Evolutionary conservation across 306 rosid genomes (phyloP), one percentile per base, ranked within the genome.

Genomic region (Rosa chinensis): DNA sequence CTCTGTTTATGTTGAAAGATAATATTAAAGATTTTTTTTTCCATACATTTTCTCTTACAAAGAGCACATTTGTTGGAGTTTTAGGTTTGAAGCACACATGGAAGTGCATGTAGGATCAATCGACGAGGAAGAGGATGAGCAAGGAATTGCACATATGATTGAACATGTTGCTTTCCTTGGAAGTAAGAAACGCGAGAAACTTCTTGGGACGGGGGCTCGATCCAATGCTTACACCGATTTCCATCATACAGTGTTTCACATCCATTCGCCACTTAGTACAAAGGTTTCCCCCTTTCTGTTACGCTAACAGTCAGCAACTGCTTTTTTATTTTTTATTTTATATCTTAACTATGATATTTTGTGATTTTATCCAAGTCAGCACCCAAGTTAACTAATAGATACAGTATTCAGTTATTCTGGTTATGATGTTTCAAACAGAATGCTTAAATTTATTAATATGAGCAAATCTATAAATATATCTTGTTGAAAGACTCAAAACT

Each of bases 131-230:
- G 99, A 91, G 28, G 96, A 91, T 71, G 99, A 95, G 81, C 99
- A 95, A 90, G 99, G 99, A 66, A 93, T 95, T 81, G 97, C 99
- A 20, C 99, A 95, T 89, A 95, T 95, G 99, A 95, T 95, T 82
- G 99, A 95, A 79, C 99, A 95, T 81, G 99, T 95, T 82, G 98
- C 99, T 79, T 95, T 95, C 88, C 92, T 95, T 55, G 99, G 99
- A 86, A 95, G 99, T 87, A 95, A 95, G 92, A 95, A 95, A 82
- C 98, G 99, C 25, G 99, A 95, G 90, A 95, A 91, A 82, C 98
- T 95, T 89, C 85, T 95, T 23, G 98, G 98, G 77, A 95, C 99
- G 52, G 99, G 99, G 79, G 98, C 99, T 32, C 96, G 99, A 76
- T 95, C 99, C 37, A 95, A 95, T 81, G 99, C 99, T 79, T 95